These are phyloP conservation scores for Lophiostoma macrostomum DNA, from an alignment of 495 filamentous ascomycete genomes.

Conservation along the genomic window DNA sequence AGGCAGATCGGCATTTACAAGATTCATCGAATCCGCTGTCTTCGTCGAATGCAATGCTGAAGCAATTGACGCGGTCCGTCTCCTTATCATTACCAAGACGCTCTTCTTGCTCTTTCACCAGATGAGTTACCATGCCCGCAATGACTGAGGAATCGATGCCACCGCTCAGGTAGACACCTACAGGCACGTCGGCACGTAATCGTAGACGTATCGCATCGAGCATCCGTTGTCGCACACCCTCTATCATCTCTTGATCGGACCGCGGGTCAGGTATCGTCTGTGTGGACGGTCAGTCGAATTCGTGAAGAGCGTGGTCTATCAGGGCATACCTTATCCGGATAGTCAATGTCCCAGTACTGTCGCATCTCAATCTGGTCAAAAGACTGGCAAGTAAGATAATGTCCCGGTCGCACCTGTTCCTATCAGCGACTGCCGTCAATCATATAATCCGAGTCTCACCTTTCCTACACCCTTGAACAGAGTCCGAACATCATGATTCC, in stretches of 20 bases:
- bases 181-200: constrained; percentile 52
- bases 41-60: constrained; percentile 46
- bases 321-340: constrained; percentile 34
- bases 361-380: constrained; percentile 35
- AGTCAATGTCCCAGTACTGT: constrained; percentile 50
- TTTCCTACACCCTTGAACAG: constrained; percentile 48
- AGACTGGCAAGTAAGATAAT: constrained; percentile 35
- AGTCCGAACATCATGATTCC: constrained; percentile 43
- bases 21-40: constrained; percentile 9
- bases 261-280: too few relatives aligned
- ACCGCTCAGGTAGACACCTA: constrained; percentile 53
- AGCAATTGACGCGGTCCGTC: constrained; percentile 37
- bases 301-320: too few relatives aligned
- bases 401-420: constrained; percentile 13
- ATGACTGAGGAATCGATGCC: constrained; percentile 53
- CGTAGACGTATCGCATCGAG: constrained; percentile 49
- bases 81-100: constrained; percentile 33
- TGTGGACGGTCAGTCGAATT: too few relatives aligned
- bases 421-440: too few relatives aligned
- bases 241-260: constrained; percentile 47
- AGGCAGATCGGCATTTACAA: too few relatives aligned
- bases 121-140: constrained; percentile 46
- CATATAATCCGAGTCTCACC: too few relatives aligned
- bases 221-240: constrained; percentile 45
- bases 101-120: constrained; percentile 43